phyloP scores from a whole-genome alignment of 805 yeast genomes.

The Yarrowia deformans region DNA sequence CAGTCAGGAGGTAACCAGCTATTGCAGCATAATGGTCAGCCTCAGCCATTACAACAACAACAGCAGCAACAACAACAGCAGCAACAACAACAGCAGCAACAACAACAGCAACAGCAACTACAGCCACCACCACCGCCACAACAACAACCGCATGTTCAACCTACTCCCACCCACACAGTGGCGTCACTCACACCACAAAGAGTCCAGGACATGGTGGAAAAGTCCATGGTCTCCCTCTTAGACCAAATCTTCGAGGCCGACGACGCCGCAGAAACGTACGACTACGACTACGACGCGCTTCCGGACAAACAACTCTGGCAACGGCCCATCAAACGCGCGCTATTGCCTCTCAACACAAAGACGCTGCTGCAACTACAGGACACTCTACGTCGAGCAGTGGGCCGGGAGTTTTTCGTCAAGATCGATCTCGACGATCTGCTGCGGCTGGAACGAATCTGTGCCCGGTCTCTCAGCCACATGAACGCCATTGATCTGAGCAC shows the following conservation, averaged over 20 bases:
- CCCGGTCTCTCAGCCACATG: slow-evolving; percentile 13
- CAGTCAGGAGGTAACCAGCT: no score
- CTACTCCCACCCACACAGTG: slow-evolving; percentile 7
- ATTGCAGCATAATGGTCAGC: background rate
- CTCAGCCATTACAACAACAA: background rate
- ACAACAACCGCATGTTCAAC: background rate
- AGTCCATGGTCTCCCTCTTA: background rate
- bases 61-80: background rate
- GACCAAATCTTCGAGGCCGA: slow-evolving; percentile 19
- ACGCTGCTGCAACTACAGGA: background rate
- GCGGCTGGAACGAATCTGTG: slow-evolving; percentile 7
- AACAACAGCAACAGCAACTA: no score
- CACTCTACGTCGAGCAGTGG: background rate
- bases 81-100: background rate
- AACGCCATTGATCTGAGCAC: background rate
- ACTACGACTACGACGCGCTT: slow-evolving; percentile 22
- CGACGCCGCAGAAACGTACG: slow-evolving; percentile 18
- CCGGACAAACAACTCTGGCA: slow-evolving; percentile 14
- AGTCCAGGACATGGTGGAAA: slow-evolving; percentile 25
- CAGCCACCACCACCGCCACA: no score
- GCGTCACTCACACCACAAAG: slow-evolving; percentile 15
- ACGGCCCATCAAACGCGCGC: slow-evolving; percentile 6
- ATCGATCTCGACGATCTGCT: slow-evolving; percentile 18
- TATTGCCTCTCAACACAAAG: slow-evolving; percentile 3
- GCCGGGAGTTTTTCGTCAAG: slow-evolving; percentile 4